Evolutionary conservation across 2,329 filamentous ascomycete species (phyloP).

Genomic region (Triangularia setosa): DNA sequence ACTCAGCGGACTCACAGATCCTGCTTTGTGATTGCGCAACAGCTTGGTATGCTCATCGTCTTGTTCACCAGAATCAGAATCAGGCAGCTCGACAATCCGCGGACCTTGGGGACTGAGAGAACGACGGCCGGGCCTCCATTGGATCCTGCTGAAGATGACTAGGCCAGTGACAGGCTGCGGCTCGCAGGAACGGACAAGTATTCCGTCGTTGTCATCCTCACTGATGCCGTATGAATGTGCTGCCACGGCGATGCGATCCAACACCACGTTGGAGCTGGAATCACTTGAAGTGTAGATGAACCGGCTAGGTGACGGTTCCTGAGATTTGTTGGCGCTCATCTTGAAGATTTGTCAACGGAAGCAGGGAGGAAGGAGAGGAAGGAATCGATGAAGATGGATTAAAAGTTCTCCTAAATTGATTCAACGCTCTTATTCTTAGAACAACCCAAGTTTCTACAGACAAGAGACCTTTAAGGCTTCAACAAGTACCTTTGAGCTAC

Average conservation of each 20-base stretch:
- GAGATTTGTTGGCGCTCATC: background rate
- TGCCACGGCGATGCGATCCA: background rate
- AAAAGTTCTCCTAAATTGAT: background rate
- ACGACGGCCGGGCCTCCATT: background rate
- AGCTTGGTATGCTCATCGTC: background rate
- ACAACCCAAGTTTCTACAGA: background rate
- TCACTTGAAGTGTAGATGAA: slow-evolving; percentile 1
- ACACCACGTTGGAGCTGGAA: background rate
- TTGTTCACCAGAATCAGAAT: background rate
- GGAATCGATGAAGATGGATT: background rate
- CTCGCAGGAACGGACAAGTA: background rate
- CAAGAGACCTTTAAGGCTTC: slow-evolving; percentile 18
- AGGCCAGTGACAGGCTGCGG: background rate
- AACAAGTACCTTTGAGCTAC: slow-evolving; percentile 1
- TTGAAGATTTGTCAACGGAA: background rate
- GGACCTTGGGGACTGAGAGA: background rate
- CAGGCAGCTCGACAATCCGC: background rate
- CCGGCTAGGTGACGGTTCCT: background rate
- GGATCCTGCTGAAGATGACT: background rate
- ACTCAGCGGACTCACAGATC: background rate
- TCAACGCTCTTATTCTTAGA: background rate
- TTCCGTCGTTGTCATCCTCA: background rate
- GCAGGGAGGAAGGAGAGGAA: background rate
- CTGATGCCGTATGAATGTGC: background rate
- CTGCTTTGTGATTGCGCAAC: background rate